Evolutionary conservation across 306 rosid genomes (phyloP).

Genomic region (Ormosia semicastrata): DNA sequence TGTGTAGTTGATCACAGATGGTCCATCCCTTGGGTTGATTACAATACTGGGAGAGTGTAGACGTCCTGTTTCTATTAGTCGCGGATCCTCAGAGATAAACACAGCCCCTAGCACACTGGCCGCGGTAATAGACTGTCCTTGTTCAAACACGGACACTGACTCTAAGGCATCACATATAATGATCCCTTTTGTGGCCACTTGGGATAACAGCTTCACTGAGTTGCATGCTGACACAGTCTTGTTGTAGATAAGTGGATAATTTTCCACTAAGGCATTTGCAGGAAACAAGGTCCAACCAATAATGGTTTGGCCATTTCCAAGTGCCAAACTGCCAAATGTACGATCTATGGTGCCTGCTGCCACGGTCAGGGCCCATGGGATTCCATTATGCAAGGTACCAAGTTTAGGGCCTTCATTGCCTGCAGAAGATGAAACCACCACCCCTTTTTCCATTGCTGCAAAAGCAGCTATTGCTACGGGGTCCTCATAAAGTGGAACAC

Average conservation of each 20-base stretch:
- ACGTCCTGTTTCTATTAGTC: slow-evolving; percentile 22
- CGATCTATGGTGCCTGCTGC: slow-evolving; percentile 39
- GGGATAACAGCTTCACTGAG: slow-evolving; percentile 2
- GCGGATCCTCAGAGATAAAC: slow-evolving; percentile 35
- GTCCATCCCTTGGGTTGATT: slow-evolving; percentile 35
- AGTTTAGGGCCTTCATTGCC: slow-evolving; percentile 34
- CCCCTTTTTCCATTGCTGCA: slow-evolving; percentile 45
- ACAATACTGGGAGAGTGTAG: slow-evolving; percentile 38
- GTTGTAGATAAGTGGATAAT: slow-evolving; percentile 29
- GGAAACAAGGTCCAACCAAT: slow-evolving; percentile 44
- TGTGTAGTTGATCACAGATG: slow-evolving; percentile 28
- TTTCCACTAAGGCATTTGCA: slow-evolving; percentile 16
- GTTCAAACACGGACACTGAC: background rate
- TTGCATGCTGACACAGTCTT: slow-evolving; percentile 40
- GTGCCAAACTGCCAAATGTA: slow-evolving; percentile 29
- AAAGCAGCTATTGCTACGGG: slow-evolving; percentile 39
- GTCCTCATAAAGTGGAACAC: slow-evolving; percentile 31
- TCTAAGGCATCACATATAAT: slow-evolving; percentile 28
- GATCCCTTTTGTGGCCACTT: slow-evolving; percentile 11
- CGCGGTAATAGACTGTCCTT: background rate
- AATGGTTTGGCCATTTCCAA: slow-evolving; percentile 38
- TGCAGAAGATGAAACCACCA: slow-evolving; percentile 37
- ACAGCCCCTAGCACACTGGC: slow-evolving; percentile 36
- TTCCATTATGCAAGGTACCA: slow-evolving; percentile 33
- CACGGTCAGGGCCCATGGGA: slow-evolving; percentile 38